Base-by-base conservation (phyloP, 2,329 filamentous ascomycete genomes). In the Anthostomella pinea region DNA sequence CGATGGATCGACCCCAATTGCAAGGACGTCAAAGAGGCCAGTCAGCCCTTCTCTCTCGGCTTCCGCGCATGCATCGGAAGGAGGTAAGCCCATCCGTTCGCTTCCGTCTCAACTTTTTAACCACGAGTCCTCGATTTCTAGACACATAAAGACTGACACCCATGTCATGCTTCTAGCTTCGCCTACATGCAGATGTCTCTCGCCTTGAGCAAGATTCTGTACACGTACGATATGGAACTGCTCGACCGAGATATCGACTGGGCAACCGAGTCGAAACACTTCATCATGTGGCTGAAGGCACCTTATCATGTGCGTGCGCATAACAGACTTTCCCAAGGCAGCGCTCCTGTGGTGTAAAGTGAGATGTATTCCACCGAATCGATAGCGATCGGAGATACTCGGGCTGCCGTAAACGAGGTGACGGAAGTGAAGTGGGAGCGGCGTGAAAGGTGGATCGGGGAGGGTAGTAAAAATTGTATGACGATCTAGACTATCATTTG, bases 11-110 rank as follows among this genome's bases (percentile, higher is more conserved):
- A 45, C 25, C 35, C 37, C 2, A 20, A 43, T 1, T 35, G 28
- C 10, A 36, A 30, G 5, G 44, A 46, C 23, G 18, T 41, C 5
- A 47, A 45, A 21, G 41, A 40, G n/a, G 48, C 48, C 1, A 48
- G 43, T 21, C 46, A 47, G 33, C 48, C 48, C 3, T 51, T 51
- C 15, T 45, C 39, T 1, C 42, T 49, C 4, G 48, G 48, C 4
- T 23, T 21, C n/a, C 18, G 48, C 10, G 43, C 25, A 4, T 51
- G 48, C 24, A 29, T 45, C 3, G 48, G 48, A 3, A 8, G 30
- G 10, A 47, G 30, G 57, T 58, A 43, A 38, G 38, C 44, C 17
- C 19, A 6, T 19, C 14, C 13, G 11, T 13, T n/a, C n/a, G n/a
- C n/a, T n/a, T n/a, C n/a, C n/a, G n/a, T n/a, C n/a, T n/a, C n/a